Evolutionary conservation across 2,329 filamentous ascomycete genomes (phyloP), one percentile per base, ranked within the genome.

Genomic region (Polytolypa hystricis): DNA sequence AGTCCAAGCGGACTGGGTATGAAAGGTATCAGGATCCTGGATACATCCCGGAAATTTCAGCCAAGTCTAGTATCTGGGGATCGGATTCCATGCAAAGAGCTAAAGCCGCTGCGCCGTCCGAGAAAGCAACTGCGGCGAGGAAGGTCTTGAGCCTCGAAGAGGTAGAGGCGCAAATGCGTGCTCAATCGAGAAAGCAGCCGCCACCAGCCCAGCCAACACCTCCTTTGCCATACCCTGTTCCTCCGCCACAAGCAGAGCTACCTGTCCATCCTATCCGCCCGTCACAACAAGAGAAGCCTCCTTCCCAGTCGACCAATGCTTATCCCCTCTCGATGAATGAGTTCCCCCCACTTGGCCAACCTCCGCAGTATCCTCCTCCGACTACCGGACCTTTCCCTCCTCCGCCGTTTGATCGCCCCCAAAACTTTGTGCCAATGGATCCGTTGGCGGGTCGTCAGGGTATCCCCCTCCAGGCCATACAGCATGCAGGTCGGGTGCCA

Each of bases 131-230:
- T 25, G 31, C 30, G 23, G 50, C 70, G 28, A 77, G 78, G 52
- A 95, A 87, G 66, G 80, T 95, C 64, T 79, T 98, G 81, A 96
- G 85, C 51, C 61, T 98, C 52, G 91, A 96, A 57, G 91, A 98
- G 64, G 87, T 98, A 14, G 91, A 98, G 64, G 89, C 89, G 37
- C 79, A 85, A 45, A 87, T 98, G 80, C 77, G 83, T 42, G 35
- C 40, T 18, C 44, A 47, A 28, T 30, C 51, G 18, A 45, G 53
- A 5, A 44, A 54, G 23, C 51, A 52, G 10, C 52, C 49, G 19
- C 46, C 45, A 10, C 43, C 50, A 21, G 42, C 48, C n/a, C 41
- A 52, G 27, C 55, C 53, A 30, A 49, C 51, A 33, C 47, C 56
- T 33, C 58, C 56, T n/a, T 45, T 40, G 8, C 49, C 44, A 21